These are phyloP conservation scores for Cercospora zeina DNA, from an alignment of 2,329 filamentous ascomycete genomes.

Conservation along the genomic window DNA sequence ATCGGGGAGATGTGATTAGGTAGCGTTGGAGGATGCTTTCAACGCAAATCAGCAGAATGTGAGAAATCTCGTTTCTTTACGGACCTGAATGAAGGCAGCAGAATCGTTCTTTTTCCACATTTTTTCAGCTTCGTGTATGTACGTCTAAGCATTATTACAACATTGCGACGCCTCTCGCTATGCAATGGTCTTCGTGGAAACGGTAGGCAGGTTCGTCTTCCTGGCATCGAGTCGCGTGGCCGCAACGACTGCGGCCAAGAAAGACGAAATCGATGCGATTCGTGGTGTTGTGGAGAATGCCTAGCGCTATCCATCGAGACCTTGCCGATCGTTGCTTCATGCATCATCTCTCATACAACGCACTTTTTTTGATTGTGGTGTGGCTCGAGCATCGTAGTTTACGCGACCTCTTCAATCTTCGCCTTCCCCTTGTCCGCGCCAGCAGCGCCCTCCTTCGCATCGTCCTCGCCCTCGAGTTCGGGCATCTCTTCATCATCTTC, in stretches of 20 bases:
- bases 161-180: not conserved
- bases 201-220: not conserved
- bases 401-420: slow-evolving; percentile 50
- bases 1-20: not conserved
- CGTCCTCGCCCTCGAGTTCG: slow-evolving; percentile 66
- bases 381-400: slow-evolving; percentile 17
- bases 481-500: slow-evolving; percentile 77
- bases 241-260: not conserved
- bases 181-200: not conserved
- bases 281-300: slow-evolving; percentile 1
- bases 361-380: not conserved
- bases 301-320: slow-evolving; percentile 4
- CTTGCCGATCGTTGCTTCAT: slow-evolving; percentile 6
- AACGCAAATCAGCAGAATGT: not conserved
- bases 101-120: not conserved
- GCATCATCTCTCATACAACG: slow-evolving; percentile 4
- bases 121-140: not conserved
- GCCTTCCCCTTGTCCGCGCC: slow-evolving; percentile 40
- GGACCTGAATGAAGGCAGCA: not conserved
- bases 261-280: not conserved
- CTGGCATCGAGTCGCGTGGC: not conserved
- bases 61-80: not conserved
- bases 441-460: slow-evolving; percentile 34
- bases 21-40: not conserved
- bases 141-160: slow-evolving; percentile 7